Percentiles rank a stretch among this genome's conserved stretches.
These are phyloP conservation scores for Pistacia vera DNA, from an alignment of 345 rosid genomes.

Conservation along the genomic window DNA sequence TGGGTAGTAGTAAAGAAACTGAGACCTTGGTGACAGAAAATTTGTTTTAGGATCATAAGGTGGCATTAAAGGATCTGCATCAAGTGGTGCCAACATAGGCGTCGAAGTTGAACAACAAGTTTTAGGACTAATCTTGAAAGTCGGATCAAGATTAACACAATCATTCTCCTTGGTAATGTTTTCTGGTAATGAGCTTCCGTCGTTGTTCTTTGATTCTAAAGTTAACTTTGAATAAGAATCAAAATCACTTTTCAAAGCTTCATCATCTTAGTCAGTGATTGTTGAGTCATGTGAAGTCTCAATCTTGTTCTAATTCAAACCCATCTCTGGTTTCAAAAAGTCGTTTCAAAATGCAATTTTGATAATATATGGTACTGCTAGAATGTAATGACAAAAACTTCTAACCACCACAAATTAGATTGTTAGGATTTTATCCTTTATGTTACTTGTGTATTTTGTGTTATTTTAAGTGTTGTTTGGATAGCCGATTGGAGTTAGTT, in stretches of 20 bases:
- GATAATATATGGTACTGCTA: too few species aligned
- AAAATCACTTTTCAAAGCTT: conserved; percentile 25
- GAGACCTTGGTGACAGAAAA: conserved; percentile 65
- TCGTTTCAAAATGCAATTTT: too few species aligned
- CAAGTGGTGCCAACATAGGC: conserved; percentile 55
- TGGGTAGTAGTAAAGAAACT: conserved; percentile 58
- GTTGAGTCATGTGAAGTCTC: conserved; percentile 43
- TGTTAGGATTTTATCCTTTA: too few species aligned
- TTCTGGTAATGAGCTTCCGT: conserved; percentile 10
- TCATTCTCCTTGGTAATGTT: conserved; percentile 31
- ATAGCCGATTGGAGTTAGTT: too few species aligned
- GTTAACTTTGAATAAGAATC: conserved; percentile 20
- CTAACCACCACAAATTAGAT: too few species aligned
- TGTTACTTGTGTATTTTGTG: too few species aligned
- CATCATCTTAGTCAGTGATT: conserved; percentile 33
- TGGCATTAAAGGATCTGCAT: conserved; percentile 53
- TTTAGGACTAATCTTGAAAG: conserved; percentile 43
- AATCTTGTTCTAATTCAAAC: conserved; percentile 20
- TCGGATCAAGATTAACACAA: conserved; percentile 46
- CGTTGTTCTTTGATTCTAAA: background rate
- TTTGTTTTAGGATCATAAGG: conserved; percentile 27
- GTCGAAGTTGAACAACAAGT: conserved; percentile 32
- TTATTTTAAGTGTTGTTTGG: too few species aligned
- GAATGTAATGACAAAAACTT: too few species aligned
- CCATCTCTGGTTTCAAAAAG: conserved; percentile 14